A percentile compares a stretch with the other conserved stretches of the same genome.
phyloP scores from a whole-genome alignment of 1,284 basidiomycete species.

The Malassezia arunalokei region DNA sequence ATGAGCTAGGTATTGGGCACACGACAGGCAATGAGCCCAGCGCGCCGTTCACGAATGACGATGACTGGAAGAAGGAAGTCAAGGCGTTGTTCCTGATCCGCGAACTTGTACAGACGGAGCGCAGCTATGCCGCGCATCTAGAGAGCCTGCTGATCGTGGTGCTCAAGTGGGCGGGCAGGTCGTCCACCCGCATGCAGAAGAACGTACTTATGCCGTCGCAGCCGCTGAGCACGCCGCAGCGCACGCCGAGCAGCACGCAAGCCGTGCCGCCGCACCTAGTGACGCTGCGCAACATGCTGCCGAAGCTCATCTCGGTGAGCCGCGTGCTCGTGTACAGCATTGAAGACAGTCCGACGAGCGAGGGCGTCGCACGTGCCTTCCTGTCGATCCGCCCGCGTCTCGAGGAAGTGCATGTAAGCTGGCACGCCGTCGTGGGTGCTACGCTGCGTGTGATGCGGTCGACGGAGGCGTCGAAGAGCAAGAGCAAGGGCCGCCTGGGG shows the following conservation, averaged over 20 bases:
- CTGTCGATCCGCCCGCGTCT: constrained; percentile 24
- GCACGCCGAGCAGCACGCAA: neutral
- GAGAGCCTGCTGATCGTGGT: constrained; percentile 31
- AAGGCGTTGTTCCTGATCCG: constrained; percentile 41
- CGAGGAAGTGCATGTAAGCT: constrained; percentile 37
- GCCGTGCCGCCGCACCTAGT: constrained; percentile 23
- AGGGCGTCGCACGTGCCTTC: constrained; percentile 37
- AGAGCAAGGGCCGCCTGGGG: constrained; percentile 25
- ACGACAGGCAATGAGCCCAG: constrained; percentile 30
- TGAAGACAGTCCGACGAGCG: constrained; percentile 37
- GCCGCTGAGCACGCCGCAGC: constrained; percentile 1
- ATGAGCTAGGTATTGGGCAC: constrained; percentile 28
- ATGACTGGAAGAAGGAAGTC: constrained; percentile 43
- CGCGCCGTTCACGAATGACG: constrained; percentile 34
- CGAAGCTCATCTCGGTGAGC: constrained; percentile 39
- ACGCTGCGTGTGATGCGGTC: constrained; percentile 24
- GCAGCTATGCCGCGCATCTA: constrained; percentile 37
- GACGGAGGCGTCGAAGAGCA: constrained; percentile 28
- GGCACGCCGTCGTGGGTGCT: constrained; percentile 20
- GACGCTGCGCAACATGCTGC: constrained; percentile 29
- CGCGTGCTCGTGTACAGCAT: constrained; percentile 33
- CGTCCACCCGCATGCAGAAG: constrained; percentile 7
- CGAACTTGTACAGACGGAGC: constrained; percentile 41
- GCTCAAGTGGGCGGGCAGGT: constrained; percentile 18
- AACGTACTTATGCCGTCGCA: constrained; percentile 16